phyloP scores from a whole-genome alignment of 176 grass and related monocot species.

The Leersia perrieri region DNA sequence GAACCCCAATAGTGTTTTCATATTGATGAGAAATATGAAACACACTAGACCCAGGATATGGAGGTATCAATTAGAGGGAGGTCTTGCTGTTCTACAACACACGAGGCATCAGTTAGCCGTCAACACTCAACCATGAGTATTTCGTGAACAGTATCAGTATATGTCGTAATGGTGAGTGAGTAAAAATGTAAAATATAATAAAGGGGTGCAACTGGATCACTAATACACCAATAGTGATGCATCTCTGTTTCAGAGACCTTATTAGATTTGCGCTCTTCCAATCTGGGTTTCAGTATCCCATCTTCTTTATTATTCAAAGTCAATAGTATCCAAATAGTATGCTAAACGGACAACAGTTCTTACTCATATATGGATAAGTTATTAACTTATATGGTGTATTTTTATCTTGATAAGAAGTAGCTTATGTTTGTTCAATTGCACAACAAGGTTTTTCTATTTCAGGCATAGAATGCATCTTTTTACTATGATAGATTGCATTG shows the following conservation, averaged over 20 bases:
- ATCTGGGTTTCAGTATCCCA: background rate
- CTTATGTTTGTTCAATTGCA: constrained; percentile 15
- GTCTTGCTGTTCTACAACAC: background rate
- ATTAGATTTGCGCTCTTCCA: background rate
- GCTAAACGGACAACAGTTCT: background rate
- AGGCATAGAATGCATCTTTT: background rate
- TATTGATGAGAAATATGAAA: background rate
- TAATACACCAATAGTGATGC: background rate
- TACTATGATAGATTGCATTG: background rate
- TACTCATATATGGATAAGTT: background rate
- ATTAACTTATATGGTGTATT: background rate
- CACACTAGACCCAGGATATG: too few relatives aligned
- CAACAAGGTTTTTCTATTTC: background rate
- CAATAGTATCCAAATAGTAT: background rate
- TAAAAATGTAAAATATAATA: constrained; percentile 6
- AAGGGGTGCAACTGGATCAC: background rate
- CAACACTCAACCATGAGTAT: background rate
- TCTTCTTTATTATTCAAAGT: background rate
- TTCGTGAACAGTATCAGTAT: constrained; percentile 1
- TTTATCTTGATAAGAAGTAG: constrained; percentile 10
- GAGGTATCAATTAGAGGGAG: background rate
- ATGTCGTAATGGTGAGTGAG: background rate
- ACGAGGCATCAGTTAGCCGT: background rate
- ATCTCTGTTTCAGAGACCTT: background rate
- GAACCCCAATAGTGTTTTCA: background rate